A percentile compares a stretch with the other conserved stretches of the same genome.
These are phyloP conservation scores for Zelonia costaricensis DNA, from an alignment of 208 protist species.

Conservation along the genomic window DNA sequence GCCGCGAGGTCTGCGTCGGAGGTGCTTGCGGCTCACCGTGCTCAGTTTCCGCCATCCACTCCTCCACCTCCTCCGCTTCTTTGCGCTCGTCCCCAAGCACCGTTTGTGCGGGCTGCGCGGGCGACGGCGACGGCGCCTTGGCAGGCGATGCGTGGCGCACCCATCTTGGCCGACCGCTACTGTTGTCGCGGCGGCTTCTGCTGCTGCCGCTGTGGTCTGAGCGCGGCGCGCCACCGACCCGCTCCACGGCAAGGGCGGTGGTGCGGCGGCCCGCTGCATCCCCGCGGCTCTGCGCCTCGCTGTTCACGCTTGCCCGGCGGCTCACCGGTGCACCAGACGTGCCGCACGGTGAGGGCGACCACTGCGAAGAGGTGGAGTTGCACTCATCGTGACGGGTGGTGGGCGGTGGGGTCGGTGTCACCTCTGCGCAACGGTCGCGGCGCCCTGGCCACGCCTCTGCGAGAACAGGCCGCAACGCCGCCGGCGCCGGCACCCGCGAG, in stretches of 20 bases:
- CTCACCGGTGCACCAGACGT: no score
- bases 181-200: no score
- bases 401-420: slow-evolving; percentile 1
- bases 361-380: no score
- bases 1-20: slow-evolving; percentile 25
- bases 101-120: no score
- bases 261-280: slow-evolving; percentile 21
- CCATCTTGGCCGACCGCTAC: no score
- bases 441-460: slow-evolving; percentile 6
- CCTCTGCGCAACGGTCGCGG: slow-evolving; percentile 3
- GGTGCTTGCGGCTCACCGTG: no score
- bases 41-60: not conserved
- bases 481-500: not conserved
- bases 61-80: not conserved
- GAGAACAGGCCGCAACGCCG: not conserved
- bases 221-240: not conserved
- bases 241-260: slow-evolving; percentile 18
- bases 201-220: not conserved
- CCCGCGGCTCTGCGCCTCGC: no score
- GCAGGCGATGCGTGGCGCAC: slow-evolving; percentile 7
- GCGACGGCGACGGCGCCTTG: no score
- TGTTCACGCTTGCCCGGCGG: no score
- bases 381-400: slow-evolving; percentile 13
- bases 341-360: no score
- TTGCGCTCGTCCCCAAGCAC: no score